Base-by-base conservation (phyloP, 2,329 filamentous ascomycete species). In the Cryphonectria carpinicola region DNA sequence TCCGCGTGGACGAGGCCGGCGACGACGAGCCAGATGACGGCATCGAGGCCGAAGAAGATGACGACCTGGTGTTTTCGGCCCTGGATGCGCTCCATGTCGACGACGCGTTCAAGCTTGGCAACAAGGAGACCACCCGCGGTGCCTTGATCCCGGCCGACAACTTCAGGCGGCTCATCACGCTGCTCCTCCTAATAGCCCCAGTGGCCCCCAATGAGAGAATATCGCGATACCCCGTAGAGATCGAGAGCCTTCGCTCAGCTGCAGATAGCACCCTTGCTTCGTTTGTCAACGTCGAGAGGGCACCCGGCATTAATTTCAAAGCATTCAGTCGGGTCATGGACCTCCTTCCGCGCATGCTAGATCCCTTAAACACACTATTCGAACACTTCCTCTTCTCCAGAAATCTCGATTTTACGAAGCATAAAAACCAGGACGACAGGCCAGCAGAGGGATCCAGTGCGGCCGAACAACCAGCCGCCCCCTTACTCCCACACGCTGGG, bases 371-470 rank as follows among this genome's bases (percentile, higher is more conserved):
- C 73, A 85, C 89, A 0, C 81, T 94, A 1, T 94, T 93, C 77
- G 91, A 93, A 74, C 90, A 91, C 77, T 93, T 94, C 74, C 84
- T 94, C 37, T 94, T 93, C 75, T 91, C 90, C 37, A 91, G 90
- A 75, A 90, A 90, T 73, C 82, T 93, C 32, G 89, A 93, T 74
- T 86, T 93, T 67, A 88, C 87, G 3, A 89, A 86, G 76, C 83
- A 81, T 66, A 86, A 84, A 66, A 83, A 81, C 62, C 85, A 84
- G 62, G 78, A 78, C 25, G 79, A 76, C 14, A 73, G 70, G 66
- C 73, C 68, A 43, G 25, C 68, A 41, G 25, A 52, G 19, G 22
- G 3, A n/a, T 56, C 32, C 4, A 63, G 62, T 7, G 66, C 67
- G 6, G 67, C 72, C 2, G 60, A 72, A 11, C 70, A 71, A 11